These are phyloP conservation scores for Ilex aquifolium DNA, from an alignment of 257 asterid genomes.

Conservation along the genomic window DNA sequence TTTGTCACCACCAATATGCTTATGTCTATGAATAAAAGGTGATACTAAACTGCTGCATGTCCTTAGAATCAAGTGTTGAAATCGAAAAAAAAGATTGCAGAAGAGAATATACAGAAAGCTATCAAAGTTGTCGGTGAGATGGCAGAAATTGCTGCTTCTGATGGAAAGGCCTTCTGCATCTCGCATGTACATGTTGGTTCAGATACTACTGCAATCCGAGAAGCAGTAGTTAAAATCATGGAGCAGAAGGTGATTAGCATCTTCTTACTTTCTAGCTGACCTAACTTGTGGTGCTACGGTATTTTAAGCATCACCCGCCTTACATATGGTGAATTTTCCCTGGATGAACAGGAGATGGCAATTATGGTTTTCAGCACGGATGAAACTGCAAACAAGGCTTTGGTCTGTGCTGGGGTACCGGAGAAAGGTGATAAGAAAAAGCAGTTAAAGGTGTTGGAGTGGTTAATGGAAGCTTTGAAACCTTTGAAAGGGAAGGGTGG, in stretches of 20 bases:
- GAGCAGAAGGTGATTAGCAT: slow-evolving; percentile 61
- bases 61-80: slow-evolving; percentile 72
- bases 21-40: not conserved
- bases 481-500: slow-evolving; percentile 91
- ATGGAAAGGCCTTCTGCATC: slow-evolving; percentile 76
- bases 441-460: slow-evolving; percentile 60
- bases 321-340: not conserved
- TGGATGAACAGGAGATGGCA: slow-evolving; percentile 64
- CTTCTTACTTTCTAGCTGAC: slow-evolving; percentile 2
- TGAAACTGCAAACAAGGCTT: slow-evolving; percentile 64
- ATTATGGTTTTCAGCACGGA: slow-evolving; percentile 77
- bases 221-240: slow-evolving; percentile 93
- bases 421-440: slow-evolving; percentile 54
- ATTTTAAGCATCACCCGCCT: too few relatives aligned
- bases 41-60: slow-evolving; percentile 10
- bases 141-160: slow-evolving; percentile 69
- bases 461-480: slow-evolving; percentile 73
- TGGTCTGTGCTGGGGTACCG: slow-evolving; percentile 98
- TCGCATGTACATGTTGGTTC: slow-evolving; percentile 70
- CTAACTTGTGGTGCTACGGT: slow-evolving; percentile 2
- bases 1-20: too few relatives aligned
- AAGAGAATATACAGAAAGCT: slow-evolving; percentile 77
- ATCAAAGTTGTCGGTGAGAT: slow-evolving; percentile 47
- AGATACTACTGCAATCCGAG: slow-evolving; percentile 94
- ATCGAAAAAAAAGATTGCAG: slow-evolving; percentile 80